Evolutionary conservation across 2,329 filamentous ascomycete species (phyloP).

Genomic region (Diaporthe nobilis): DNA sequence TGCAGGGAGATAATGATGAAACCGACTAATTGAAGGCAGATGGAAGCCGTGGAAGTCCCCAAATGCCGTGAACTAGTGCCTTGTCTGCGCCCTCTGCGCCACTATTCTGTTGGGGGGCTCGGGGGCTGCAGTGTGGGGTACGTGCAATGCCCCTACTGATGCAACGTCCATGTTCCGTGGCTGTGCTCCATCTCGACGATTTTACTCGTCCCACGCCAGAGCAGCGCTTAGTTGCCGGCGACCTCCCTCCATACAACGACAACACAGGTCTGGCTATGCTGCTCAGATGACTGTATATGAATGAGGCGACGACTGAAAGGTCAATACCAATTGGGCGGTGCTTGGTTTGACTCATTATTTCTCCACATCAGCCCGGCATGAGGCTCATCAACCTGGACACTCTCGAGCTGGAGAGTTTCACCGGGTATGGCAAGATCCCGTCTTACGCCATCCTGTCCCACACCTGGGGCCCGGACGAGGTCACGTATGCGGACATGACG

Average conservation of each 20-base stretch:
- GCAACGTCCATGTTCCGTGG: not conserved
- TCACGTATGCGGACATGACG: constrained; percentile 20
- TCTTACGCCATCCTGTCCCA: constrained; percentile 30
- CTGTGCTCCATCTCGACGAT: not conserved
- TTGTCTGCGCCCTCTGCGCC: constrained; percentile 5
- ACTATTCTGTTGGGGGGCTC: not conserved
- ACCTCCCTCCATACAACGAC: not conserved
- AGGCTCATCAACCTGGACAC: constrained; percentile 29
- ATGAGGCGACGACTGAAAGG: not conserved
- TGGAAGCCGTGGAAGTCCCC: not conserved
- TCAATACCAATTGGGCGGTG: not conserved
- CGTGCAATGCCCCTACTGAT: constrained; percentile 15
- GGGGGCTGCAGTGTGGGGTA: constrained; percentile 23
- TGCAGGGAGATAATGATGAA: constrained; percentile 20
- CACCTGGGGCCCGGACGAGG: constrained; percentile 22
- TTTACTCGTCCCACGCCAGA: not conserved
- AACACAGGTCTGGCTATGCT: not conserved
- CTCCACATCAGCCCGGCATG: constrained; percentile 25
- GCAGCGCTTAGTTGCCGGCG: not conserved
- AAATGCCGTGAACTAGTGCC: constrained; percentile 23
- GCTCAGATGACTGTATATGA: not conserved
- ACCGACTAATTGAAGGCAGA: not conserved
- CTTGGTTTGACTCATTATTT: not conserved
- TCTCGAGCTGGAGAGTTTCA: constrained; percentile 32
- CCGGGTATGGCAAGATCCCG: constrained; percentile 26